Evolutionary conservation across 2,329 filamentous ascomycete genomes (phyloP).

Genomic region (Fusarium sp.): DNA sequence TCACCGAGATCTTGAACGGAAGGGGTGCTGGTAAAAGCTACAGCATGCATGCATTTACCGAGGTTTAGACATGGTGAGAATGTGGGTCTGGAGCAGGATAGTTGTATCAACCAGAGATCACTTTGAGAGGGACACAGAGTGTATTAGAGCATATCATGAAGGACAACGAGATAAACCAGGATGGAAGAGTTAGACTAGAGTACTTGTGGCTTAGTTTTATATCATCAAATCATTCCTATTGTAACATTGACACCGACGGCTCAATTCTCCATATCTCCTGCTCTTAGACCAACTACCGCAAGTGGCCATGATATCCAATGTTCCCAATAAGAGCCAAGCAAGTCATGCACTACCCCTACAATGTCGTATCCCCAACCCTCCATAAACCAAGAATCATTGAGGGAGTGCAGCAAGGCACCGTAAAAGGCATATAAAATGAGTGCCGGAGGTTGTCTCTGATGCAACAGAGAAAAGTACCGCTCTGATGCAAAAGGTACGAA

Average conservation of each 20-base stretch:
- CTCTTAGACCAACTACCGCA: background rate
- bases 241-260: too few relatives aligned
- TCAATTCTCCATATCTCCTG: background rate
- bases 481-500: background rate
- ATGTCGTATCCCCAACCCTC: constrained; percentile 15
- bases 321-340: constrained; percentile 4
- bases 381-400: constrained; percentile 2
- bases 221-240: background rate
- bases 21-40: background rate
- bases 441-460: background rate
- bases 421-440: constrained; percentile 1
- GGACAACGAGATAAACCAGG: background rate
- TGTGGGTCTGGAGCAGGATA: background rate
- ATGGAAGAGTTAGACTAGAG: background rate
- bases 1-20: background rate
- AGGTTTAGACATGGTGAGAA: background rate
- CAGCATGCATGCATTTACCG: background rate
- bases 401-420: background rate
- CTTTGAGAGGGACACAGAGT: too few relatives aligned
- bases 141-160: background rate
- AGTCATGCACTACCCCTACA: background rate
- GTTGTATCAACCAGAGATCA: too few relatives aligned
- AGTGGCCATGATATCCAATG: constrained; percentile 13
- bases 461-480: background rate
- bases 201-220: background rate